Percentiles rank a stretch among this genome's conserved stretches.
These are phyloP conservation scores for Sporothrix brasiliensis DNA, from an alignment of 2,329 filamentous ascomycete genomes.

Conservation along the genomic window DNA sequence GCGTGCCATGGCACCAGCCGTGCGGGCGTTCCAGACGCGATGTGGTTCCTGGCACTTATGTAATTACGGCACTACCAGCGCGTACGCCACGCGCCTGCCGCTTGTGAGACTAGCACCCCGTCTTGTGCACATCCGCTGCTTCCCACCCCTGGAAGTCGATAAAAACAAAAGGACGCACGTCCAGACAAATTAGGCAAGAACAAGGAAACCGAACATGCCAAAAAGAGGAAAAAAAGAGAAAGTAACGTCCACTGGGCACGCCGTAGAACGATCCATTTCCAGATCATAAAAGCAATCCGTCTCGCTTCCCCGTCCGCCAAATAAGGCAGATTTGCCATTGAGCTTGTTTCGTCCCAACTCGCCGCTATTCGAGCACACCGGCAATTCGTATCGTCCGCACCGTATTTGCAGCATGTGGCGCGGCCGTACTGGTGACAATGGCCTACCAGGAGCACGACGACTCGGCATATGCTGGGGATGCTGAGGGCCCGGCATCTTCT, in stretches of 20 bases:
- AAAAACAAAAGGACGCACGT: conserved; percentile 28
- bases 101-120: conserved; percentile 2
- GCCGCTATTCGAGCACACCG: not conserved
- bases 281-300: conserved; percentile 26
- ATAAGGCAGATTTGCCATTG: conserved; percentile 24
- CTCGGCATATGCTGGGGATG: conserved; percentile 37
- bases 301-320: conserved; percentile 19
- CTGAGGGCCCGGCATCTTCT: conserved; percentile 32
- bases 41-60: conserved; percentile 13
- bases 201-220: conserved; percentile 15
- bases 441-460: conserved; percentile 37
- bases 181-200: conserved; percentile 29
- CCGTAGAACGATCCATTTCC: conserved; percentile 11
- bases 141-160: conserved; percentile 35
- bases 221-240: not conserved
- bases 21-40: conserved; percentile 19
- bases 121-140: conserved; percentile 27
- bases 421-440: conserved; percentile 31
- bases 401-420: conserved; percentile 27
- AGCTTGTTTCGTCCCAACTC: conserved; percentile 25
- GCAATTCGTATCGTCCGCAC: not conserved
- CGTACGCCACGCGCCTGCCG: conserved; percentile 27
- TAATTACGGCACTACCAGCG: conserved; percentile 28
- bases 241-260: not conserved
- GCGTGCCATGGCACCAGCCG: conserved; percentile 21